Base-by-base conservation (phyloP, 2,329 filamentous ascomycete species). In the Fusarium avenaceum region DNA sequence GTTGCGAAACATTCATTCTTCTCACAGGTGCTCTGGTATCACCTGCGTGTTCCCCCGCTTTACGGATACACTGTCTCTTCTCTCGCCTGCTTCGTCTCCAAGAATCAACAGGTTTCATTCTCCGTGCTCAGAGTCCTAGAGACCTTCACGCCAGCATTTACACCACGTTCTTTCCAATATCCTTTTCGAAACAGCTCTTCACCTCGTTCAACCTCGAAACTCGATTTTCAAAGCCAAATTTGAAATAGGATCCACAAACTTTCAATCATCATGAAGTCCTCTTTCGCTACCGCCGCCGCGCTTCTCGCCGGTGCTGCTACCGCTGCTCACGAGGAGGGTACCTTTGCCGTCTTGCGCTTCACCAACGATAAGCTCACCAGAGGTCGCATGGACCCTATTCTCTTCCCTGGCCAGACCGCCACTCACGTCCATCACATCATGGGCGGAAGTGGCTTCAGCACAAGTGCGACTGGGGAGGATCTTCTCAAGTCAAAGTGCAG, bases 331-430 rank as follows among this genome's bases (percentile, higher is more conserved):
- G 83, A 85, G 71, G 75, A 79, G 49, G 81, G 85, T 57, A 88
- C 87, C 43, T 88, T 91, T 72, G 89, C 90, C 54, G 91, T 92
- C 75, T 86, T 92, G 76, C 89, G 86, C 73, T 92, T 93, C 83
- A 87, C 87, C 75, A 89, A 89, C 74, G 83, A 87, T 69, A 84
- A 86, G 42, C 86, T 90, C 72, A 83, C 89, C 70, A 86, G 86
- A 48, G 87, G 87, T 74, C 87, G 86, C 43, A 77, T 86, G 43
- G 92, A 94, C 72, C 91, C 92, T 56, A 89, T 94, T 67, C 82
- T 93, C 64, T 83, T 76, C 60, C 90, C 90, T 15, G 90, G 90
- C 20, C 62, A 70, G 13, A 74, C 85, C 15, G 84, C 89, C 4
- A 74, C 78, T 46, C 92, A 94, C 77, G 86, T 91, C 26, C 92